Base-by-base conservation (phyloP, 352 stramenopile species). In the Pilasporangium apinafurcum region DNA sequence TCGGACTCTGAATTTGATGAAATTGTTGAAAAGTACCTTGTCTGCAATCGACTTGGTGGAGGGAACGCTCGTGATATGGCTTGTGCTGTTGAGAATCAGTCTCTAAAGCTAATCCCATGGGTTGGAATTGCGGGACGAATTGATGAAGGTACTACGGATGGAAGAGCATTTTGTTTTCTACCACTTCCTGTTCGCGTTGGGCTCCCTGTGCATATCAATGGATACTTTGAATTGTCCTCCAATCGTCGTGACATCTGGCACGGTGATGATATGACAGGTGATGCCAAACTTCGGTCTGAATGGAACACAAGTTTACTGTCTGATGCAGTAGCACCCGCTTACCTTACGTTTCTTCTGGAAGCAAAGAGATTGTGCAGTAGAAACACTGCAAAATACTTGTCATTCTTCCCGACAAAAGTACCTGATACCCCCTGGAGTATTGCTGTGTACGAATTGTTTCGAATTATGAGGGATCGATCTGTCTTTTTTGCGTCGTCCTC, bases 191-290 rank as follows among this genome's bases (percentile, higher is more conserved):
- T 96, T 16, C 72, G 74, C 44, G 86, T 88, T 8, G 81, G 82
- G 1, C 56, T 97, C 12, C 81, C 86, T 9, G 82, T 97, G 21
- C 89, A 97, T 49, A 53, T 97, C 20, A 97, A 97, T 47, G 89
- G 86, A 9, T 97, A 96, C 65, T 97, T 97, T 61, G 89, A 97
- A 51, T 51, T 97, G n/a, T 90, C 80, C 7, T 92, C 80, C 5
- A 92, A 92, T 66, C 72, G 80, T 8, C 72, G 80, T 18, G 80
- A 92, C 26, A 86, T 92, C 41, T 92, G 80, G 80, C 70, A 81
- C 30, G 80, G 80, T 16, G 80, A 92, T 35, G 80, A 89, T 39
- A 81, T 92, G 68, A 73, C 68, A 32, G 80, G 80, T 36, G 77
- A 92, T 53, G 77, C 77, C 27, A 85, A 87, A 48, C 53, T 87